Conservation (phyloP, 345 rosid species). For the Eucalyptus microcorys region DNA sequence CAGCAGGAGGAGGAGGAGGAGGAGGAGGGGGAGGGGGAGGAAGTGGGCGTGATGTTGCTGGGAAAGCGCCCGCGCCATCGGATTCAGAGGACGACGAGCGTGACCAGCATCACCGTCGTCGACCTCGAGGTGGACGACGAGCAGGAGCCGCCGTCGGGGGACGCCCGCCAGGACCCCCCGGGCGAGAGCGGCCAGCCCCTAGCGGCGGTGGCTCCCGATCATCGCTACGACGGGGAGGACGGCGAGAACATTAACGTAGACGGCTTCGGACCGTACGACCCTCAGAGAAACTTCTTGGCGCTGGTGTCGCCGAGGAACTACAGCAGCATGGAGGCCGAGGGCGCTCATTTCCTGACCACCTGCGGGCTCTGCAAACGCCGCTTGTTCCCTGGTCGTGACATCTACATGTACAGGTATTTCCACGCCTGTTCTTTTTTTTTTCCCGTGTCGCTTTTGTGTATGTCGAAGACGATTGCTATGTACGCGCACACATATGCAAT, state of each 20-base stretch:
- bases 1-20: background rate
- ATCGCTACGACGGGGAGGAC: background rate
- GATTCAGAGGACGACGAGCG: slow-evolving; percentile 66
- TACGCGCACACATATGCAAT: background rate
- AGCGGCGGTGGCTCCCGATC: background rate
- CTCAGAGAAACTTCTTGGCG: slow-evolving; percentile 10
- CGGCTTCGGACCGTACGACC: background rate
- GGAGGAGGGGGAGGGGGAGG: background rate
- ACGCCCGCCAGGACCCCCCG: background rate
- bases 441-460: background rate
- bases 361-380: slow-evolving; percentile 73
- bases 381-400: slow-evolving; percentile 24
- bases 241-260: background rate
- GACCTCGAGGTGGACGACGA: slow-evolving; percentile 8
- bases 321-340: slow-evolving; percentile 2
- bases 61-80: slow-evolving; percentile 62
- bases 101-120: slow-evolving; percentile 32
- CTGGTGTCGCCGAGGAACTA: slow-evolving; percentile 34
- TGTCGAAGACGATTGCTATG: background rate
- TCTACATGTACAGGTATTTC: background rate
- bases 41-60: slow-evolving; percentile 22
- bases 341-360: slow-evolving; percentile 34
- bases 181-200: background rate
- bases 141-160: slow-evolving; percentile 2
- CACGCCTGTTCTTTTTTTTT: background rate